phyloP scores from a whole-genome alignment of 169 alveolate genomes.

The Theileria sp. region DNA sequence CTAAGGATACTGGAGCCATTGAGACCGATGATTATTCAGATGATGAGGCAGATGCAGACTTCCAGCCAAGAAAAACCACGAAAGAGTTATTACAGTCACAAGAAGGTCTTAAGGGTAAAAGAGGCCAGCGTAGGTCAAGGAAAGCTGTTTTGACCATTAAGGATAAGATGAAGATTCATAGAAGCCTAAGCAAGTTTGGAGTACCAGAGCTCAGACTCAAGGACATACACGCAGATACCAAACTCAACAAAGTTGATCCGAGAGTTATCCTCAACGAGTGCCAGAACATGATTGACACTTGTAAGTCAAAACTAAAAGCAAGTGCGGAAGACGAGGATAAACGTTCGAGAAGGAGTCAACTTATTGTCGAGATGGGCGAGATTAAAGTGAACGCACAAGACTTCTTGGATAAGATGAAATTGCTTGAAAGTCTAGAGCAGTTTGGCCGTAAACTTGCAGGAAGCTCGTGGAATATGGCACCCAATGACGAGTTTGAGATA shows the following conservation, averaged over 20 bases:
- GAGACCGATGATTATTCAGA: constrained; percentile 63
- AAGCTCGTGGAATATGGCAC: constrained; percentile 55
- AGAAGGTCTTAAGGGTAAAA: constrained; percentile 43
- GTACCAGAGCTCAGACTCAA: constrained; percentile 80
- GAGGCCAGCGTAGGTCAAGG: constrained; percentile 70
- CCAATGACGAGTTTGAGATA: constrained; percentile 13
- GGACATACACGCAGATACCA: constrained; percentile 78
- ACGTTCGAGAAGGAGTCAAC: constrained; percentile 20
- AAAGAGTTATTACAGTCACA: constrained; percentile 19
- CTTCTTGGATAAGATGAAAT: constrained; percentile 68
- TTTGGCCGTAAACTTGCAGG: constrained; percentile 64
- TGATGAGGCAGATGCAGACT: constrained; percentile 66
- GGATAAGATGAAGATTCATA: constrained; percentile 77
- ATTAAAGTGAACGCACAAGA: constrained; percentile 68
- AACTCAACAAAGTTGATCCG: constrained; percentile 74
- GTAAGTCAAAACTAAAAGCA: constrained; percentile 65
- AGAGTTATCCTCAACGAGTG: constrained; percentile 77
- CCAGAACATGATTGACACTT: constrained; percentile 69
- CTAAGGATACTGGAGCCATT: constrained; percentile 63
- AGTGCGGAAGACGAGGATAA: constrained; percentile 57
- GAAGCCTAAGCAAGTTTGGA: constrained; percentile 80
- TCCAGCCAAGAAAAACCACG: constrained; percentile 61
- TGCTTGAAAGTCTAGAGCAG: constrained; percentile 64
- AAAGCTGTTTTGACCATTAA: constrained; percentile 70
- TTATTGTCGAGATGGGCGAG: constrained; percentile 68